Evolutionary conservation across 2,329 filamentous ascomycete genomes (phyloP).

Genomic region (Neonectria punicea): DNA sequence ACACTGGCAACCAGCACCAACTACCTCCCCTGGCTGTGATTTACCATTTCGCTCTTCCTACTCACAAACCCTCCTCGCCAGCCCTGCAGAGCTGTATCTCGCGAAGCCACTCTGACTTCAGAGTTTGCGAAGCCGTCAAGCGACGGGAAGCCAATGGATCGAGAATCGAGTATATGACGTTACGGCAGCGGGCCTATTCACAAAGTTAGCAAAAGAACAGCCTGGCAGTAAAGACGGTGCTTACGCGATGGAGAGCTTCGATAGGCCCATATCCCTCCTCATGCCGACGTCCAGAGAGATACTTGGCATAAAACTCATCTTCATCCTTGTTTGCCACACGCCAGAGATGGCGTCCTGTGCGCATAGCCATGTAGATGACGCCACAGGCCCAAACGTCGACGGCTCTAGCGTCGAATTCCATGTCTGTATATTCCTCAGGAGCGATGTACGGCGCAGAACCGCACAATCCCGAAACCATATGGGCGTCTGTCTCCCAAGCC

Average conservation of each 20-base stretch:
- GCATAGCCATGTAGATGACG: slow-evolving; percentile 99
- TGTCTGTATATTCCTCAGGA: slow-evolving; percentile 93
- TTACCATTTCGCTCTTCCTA: too few species aligned
- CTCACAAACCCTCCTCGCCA: slow-evolving; percentile 77
- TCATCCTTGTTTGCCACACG: slow-evolving; percentile 94
- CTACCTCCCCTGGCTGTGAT: too few species aligned
- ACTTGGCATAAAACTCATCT: slow-evolving; percentile 95
- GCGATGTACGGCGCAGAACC: slow-evolving; percentile 98
- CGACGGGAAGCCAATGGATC: slow-evolving; percentile 89
- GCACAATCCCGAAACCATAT: slow-evolving; percentile 97
- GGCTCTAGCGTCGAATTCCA: slow-evolving; percentile 94
- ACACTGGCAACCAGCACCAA: too few species aligned
- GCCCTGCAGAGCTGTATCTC: slow-evolving; percentile 98
- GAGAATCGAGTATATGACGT: slow-evolving; percentile 98
- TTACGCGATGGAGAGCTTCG: slow-evolving; percentile 89
- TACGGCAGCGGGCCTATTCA: slow-evolving; percentile 88
- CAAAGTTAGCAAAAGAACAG: slow-evolving; percentile 54
- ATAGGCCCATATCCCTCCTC: slow-evolving; percentile 97
- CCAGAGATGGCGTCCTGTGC: slow-evolving; percentile 95
- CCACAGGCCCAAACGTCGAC: slow-evolving; percentile 98
- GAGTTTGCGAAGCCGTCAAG: slow-evolving; percentile 73
- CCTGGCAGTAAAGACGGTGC: too few species aligned
- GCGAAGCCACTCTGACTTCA: slow-evolving; percentile 79
- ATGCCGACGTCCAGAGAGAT: slow-evolving; percentile 90
- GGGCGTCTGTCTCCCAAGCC: slow-evolving; percentile 98